Percentiles rank a stretch among this genome's conserved stretches.
Conservation (phyloP, 768 basidiomycete species). For the Lentinula edodes region DNA sequence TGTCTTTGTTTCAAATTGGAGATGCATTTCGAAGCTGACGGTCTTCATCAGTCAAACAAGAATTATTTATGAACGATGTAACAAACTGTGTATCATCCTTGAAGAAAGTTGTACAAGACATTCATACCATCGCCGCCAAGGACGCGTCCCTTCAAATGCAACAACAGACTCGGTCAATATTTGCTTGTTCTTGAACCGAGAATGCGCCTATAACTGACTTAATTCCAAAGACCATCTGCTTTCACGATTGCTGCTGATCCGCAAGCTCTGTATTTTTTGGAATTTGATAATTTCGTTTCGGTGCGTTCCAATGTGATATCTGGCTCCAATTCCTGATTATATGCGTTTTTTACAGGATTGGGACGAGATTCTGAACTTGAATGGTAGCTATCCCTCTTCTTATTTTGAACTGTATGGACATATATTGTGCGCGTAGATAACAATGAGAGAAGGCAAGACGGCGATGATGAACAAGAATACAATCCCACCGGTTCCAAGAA, state of each 20-base stretch:
- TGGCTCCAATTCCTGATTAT: background rate
- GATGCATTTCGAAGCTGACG: background rate
- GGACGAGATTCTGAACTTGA: constrained; percentile 53
- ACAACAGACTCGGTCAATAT: constrained; percentile 51
- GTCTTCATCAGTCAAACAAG: constrained; percentile 63
- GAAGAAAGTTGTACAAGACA: constrained; percentile 72
- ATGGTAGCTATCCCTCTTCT: constrained; percentile 5
- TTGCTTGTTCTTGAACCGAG: too few species aligned
- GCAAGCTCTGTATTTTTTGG: constrained; percentile 39
- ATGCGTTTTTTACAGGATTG: constrained; percentile 42
- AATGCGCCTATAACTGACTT: background rate
- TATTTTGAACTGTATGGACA: background rate
- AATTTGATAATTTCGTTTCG: constrained; percentile 61
- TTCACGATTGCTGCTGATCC: constrained; percentile 52
- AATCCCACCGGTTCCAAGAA: background rate
- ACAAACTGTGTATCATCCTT: constrained; percentile 70
- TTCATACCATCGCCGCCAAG: constrained; percentile 38
- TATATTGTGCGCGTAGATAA: background rate
- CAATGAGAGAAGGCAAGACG: constrained; percentile 5
- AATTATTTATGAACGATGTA: constrained; percentile 77
- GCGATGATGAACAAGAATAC: constrained; percentile 43
- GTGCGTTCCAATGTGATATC: constrained; percentile 24
- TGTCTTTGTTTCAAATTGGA: background rate
- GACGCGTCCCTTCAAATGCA: constrained; percentile 70
- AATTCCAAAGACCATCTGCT: constrained; percentile 35